A percentile compares a stretch with the other conserved stretches of the same genome.
Evolutionary conservation across 257 asterid genomes (phyloP).

Genomic region (Forsythia viridissima): DNA sequence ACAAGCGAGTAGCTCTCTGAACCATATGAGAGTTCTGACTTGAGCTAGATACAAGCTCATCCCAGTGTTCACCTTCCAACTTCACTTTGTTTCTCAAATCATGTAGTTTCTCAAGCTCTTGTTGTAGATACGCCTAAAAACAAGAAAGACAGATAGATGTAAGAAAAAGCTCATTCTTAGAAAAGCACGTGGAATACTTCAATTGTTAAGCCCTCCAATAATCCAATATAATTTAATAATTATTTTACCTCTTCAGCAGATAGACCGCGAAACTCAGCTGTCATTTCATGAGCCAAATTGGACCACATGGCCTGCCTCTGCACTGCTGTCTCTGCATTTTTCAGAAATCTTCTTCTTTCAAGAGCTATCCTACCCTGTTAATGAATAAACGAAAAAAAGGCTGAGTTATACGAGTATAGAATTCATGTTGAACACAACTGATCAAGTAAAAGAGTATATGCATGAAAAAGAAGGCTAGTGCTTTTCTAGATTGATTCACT

Average conservation of each 20-base stretch:
- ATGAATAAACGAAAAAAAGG: conserved; percentile 17
- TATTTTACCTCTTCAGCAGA: conserved; percentile 92
- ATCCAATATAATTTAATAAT: conserved; percentile 1
- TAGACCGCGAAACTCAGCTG: conserved; percentile 96
- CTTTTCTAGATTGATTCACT: background rate
- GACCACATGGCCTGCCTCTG: conserved; percentile 97
- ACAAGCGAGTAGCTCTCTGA: conserved; percentile 93
- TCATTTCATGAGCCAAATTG: conserved; percentile 98
- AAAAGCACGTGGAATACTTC: conserved; percentile 11
- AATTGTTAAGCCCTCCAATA: conserved; percentile 2
- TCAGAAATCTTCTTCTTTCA: conserved; percentile 89
- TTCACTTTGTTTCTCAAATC: conserved; percentile 93
- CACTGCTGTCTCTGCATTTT: conserved; percentile 96
- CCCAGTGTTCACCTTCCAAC: conserved; percentile 97
- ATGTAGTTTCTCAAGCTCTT: conserved; percentile 95
- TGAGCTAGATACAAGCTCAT: conserved; percentile 97
- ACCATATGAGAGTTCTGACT: conserved; percentile 98
- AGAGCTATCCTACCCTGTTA: conserved; percentile 96
- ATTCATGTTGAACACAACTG: background rate
- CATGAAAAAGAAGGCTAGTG: background rate
- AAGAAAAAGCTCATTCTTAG: conserved; percentile 15
- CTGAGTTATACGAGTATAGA: background rate
- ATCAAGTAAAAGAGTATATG: conserved; percentile 13
- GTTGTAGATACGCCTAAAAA: conserved; percentile 93
- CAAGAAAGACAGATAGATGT: conserved; percentile 25